Percentiles rank a stretch among this genome's conserved stretches.
These are phyloP conservation scores for Yamadazyma philogaea DNA, from an alignment of 805 yeast genomes.

Conservation along the genomic window DNA sequence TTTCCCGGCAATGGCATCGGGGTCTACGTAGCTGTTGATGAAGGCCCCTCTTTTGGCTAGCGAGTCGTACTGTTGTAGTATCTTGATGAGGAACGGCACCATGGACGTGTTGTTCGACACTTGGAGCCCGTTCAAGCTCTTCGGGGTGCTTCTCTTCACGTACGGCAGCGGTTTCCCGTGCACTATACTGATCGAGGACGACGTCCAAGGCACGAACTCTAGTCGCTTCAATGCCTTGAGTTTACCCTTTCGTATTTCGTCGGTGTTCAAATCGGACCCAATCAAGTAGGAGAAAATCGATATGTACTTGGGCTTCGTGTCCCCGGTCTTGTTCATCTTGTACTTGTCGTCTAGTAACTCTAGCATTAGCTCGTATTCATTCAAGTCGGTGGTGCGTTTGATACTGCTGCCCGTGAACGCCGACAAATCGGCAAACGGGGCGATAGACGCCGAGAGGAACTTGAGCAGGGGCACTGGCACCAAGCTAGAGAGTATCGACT, in stretches of 20 bases:
- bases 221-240: slow-evolving; percentile 63
- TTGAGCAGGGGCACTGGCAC: slow-evolving; percentile 81
- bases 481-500: slow-evolving; percentile 75
- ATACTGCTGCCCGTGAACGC: slow-evolving; percentile 30
- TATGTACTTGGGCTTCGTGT: slow-evolving; percentile 47
- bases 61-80: slow-evolving; percentile 74
- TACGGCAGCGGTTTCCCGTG: slow-evolving; percentile 72
- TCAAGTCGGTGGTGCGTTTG: slow-evolving; percentile 48
- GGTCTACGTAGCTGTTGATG: slow-evolving; percentile 64
- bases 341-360: slow-evolving; percentile 77
- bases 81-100: slow-evolving; percentile 59
- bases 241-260: slow-evolving; percentile 68
- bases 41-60: slow-evolving; percentile 81
- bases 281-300: slow-evolving; percentile 66
- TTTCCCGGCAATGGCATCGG: slow-evolving; percentile 25
- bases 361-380: slow-evolving; percentile 81
- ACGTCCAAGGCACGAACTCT: slow-evolving; percentile 82
- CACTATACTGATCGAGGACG: slow-evolving; percentile 75
- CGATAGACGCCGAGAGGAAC: slow-evolving; percentile 38
- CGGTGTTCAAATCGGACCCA: slow-evolving; percentile 60
- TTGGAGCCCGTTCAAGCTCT: slow-evolving; percentile 68
- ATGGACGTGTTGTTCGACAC: slow-evolving; percentile 80
- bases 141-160: slow-evolving; percentile 31
- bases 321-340: slow-evolving; percentile 58
- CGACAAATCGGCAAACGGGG: slow-evolving; percentile 45